Conservation (phyloP, 805 yeast species). For the Pichia rugopelliculosa region DNA sequence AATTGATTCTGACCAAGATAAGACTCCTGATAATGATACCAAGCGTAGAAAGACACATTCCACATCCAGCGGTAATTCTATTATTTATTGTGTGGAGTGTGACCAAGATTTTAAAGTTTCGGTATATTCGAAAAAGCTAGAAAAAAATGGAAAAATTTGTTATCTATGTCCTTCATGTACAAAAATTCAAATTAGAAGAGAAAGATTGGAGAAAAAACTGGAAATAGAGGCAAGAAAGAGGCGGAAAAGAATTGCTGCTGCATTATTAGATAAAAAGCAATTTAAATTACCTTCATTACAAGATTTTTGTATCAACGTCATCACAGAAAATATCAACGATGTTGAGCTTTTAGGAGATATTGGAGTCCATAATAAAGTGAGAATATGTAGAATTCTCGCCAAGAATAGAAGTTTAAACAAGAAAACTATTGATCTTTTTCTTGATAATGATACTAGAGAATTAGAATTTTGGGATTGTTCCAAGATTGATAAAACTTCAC, state of each 20-base stretch:
- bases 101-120: constrained; percentile 49
- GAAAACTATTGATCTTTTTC: constrained; percentile 63
- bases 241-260: constrained; percentile 75
- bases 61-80: constrained; percentile 17
- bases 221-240: constrained; percentile 62
- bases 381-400: constrained; percentile 68
- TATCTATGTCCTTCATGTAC: constrained; percentile 62
- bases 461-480: constrained; percentile 93
- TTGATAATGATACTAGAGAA: constrained; percentile 47
- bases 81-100: constrained; percentile 52
- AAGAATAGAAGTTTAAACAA: constrained; percentile 75
- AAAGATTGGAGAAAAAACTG: constrained; percentile 37
- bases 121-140: constrained; percentile 53
- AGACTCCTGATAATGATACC: constrained; percentile 12
- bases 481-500: constrained; percentile 55
- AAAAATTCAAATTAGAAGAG: constrained; percentile 35
- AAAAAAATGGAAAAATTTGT: constrained; percentile 45
- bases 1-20: constrained; percentile 14
- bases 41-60: constrained; percentile 15
- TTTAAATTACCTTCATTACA: constrained; percentile 65
- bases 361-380: constrained; percentile 62
- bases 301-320: constrained; percentile 66
- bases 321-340: constrained; percentile 59
- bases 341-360: constrained; percentile 78
- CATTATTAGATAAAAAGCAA: constrained; percentile 66